Conservation (phyloP, 257 asterid species). For the Paraleonurus japonicus region DNA sequence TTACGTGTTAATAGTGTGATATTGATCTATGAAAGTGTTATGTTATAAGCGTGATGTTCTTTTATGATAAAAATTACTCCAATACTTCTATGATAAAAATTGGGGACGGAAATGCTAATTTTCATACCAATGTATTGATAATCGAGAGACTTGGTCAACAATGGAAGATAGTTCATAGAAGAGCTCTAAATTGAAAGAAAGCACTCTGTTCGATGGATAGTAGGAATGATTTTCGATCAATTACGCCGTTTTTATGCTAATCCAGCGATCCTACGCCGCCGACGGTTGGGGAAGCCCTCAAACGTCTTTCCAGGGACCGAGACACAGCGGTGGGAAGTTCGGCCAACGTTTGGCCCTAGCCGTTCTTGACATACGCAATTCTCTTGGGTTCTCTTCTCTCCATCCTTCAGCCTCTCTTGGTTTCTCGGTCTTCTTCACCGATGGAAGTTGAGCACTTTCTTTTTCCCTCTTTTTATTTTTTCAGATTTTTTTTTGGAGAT, state of each 20-base stretch:
- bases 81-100: too few species aligned
- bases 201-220: conserved; percentile 16
- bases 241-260: conserved; percentile 47
- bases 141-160: background rate
- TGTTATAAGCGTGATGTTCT: too few species aligned
- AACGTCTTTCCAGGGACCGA: conserved; percentile 59
- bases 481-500: background rate
- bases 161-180: background rate
- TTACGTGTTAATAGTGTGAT: too few species aligned
- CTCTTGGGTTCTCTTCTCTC: conserved; percentile 39
- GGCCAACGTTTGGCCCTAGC: conserved; percentile 58
- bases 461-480: background rate
- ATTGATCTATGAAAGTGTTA: too few species aligned
- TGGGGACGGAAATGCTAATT: background rate
- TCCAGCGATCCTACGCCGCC: conserved; percentile 59
- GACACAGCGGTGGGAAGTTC: conserved; percentile 54
- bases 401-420: conserved; percentile 53
- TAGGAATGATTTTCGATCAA: conserved; percentile 38
- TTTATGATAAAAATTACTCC: too few species aligned
- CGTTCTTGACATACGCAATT: conserved; percentile 55
- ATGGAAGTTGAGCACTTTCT: conserved; percentile 31
- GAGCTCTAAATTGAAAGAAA: background rate
- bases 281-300: conserved; percentile 52
- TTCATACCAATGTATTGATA: background rate
- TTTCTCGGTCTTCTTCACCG: conserved; percentile 65